A percentile compares a stretch with the other conserved stretches of the same genome.
Evolutionary conservation across 2,329 filamentous ascomycete species (phyloP).

Genomic region (Alternaria sp.): DNA sequence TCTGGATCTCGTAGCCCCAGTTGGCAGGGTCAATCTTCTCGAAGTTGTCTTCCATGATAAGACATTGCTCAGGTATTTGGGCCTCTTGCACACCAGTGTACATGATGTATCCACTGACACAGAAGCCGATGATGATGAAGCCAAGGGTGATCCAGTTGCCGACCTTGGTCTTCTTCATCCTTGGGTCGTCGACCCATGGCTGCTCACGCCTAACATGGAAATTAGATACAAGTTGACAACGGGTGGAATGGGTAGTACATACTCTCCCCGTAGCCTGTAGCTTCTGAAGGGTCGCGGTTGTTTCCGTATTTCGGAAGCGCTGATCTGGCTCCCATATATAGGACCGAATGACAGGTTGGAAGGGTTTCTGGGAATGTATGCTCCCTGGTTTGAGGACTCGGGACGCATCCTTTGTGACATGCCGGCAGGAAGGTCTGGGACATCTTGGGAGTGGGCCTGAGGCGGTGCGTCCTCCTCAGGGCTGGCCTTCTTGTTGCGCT

Average conservation of each 20-base stretch:
- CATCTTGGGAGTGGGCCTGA: conserved; percentile 6
- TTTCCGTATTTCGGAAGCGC: conserved; percentile 13
- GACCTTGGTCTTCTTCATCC: conserved; percentile 28
- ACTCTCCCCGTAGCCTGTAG: conserved; percentile 31
- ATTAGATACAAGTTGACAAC: background rate
- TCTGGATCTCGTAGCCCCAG: conserved; percentile 72
- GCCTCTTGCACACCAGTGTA: conserved; percentile 26
- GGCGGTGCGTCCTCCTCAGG: background rate
- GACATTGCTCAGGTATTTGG: conserved; percentile 27
- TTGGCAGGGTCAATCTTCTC: conserved; percentile 63
- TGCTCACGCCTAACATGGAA: conserved; percentile 22
- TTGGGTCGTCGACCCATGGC: conserved; percentile 31
- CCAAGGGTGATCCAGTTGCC: conserved; percentile 26
- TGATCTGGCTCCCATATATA: conserved; percentile 2
- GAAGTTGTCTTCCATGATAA: conserved; percentile 63
- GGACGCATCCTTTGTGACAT: conserved; percentile 10
- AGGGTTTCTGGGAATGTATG: conserved; percentile 4
- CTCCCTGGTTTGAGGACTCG: background rate
- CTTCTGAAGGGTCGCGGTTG: conserved; percentile 30
- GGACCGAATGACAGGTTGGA: conserved; percentile 9
- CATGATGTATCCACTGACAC: conserved; percentile 23
- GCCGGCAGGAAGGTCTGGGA: conserved; percentile 6
- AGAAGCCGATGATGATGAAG: conserved; percentile 18
- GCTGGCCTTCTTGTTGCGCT: conserved; percentile 9
- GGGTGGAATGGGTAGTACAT: background rate